Conservation (phyloP, 1,284 basidiomycete genomes). For the Thelephora terrestris region DNA sequence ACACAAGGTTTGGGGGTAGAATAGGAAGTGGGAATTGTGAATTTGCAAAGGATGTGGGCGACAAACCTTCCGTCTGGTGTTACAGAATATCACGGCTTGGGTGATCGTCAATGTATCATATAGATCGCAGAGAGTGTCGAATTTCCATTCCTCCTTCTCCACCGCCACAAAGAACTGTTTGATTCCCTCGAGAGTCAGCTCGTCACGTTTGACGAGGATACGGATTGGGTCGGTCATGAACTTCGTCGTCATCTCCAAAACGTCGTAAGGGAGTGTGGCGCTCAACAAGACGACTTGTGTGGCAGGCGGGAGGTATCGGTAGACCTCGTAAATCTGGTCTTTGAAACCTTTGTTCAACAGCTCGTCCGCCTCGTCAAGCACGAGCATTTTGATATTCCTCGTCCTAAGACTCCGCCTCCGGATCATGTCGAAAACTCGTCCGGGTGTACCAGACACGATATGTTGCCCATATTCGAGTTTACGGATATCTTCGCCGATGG, state of each 20-base stretch:
- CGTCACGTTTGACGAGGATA: slow-evolving; percentile 99
- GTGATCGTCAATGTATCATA: slow-evolving; percentile 99
- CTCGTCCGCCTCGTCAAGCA: slow-evolving; percentile 97
- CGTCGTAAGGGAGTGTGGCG: slow-evolving; percentile 94
- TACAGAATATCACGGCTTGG: slow-evolving; percentile 99
- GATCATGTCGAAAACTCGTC: slow-evolving; percentile 99
- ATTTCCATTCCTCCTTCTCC: slow-evolving; percentile 99
- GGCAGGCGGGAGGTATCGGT: slow-evolving; percentile 95
- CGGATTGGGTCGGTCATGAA: slow-evolving; percentile 99
- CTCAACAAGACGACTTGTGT: slow-evolving; percentile 97
- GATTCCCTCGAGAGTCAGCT: slow-evolving; percentile 98
- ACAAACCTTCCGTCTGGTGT: slow-evolving; percentile 88
- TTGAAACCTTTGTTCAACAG: slow-evolving; percentile 98
- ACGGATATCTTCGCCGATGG: slow-evolving; percentile 95
- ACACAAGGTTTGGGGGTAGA: not conserved
- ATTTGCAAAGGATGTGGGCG: not conserved
- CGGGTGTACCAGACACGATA: slow-evolving; percentile 95
- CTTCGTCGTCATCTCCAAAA: slow-evolving; percentile 99
- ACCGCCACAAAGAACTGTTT: slow-evolving; percentile 99
- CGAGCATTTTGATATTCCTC: slow-evolving; percentile 99
- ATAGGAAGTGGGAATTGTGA: not conserved
- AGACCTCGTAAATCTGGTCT: slow-evolving; percentile 99
- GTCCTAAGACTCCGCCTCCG: slow-evolving; percentile 88
- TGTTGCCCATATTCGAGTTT: slow-evolving; percentile 99
- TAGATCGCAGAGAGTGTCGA: slow-evolving; percentile 95